Evolutionary conservation across 2,329 filamentous ascomycete species (phyloP).

Genomic region (Conoideocrella luteorostrata): DNA sequence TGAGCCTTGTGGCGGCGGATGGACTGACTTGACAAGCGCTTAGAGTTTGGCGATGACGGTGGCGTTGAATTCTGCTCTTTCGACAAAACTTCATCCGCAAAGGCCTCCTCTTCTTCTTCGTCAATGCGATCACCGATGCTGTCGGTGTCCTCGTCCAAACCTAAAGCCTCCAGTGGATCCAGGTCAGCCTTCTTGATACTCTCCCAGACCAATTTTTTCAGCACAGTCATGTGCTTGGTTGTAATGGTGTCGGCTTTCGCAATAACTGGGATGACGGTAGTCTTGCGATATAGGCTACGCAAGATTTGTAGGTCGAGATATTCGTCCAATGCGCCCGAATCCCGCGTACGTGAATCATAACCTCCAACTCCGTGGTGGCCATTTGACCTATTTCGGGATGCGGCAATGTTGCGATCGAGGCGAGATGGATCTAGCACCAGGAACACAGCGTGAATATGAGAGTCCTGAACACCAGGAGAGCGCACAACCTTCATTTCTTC

Average conservation of each 20-base stretch:
- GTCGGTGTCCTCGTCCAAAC: constrained; percentile 68
- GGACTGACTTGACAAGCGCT: constrained; percentile 41
- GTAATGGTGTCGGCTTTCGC: constrained; percentile 96
- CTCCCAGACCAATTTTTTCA: constrained; percentile 87
- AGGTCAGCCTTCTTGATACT: constrained; percentile 79
- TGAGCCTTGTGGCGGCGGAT: constrained; percentile 39
- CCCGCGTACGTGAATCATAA: constrained; percentile 28
- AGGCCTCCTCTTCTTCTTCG: constrained; percentile 39
- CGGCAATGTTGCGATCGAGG: constrained; percentile 74
- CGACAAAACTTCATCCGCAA: constrained; percentile 17
- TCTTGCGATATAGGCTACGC: constrained; percentile 83
- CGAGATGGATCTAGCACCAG: constrained; percentile 81
- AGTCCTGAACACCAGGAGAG: constrained; percentile 87
- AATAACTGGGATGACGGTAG: constrained; percentile 90
- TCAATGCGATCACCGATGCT: constrained; percentile 51
- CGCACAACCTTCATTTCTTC: constrained; percentile 98
- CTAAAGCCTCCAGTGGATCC: constrained; percentile 81
- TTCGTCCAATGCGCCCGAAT: constrained; percentile 70
- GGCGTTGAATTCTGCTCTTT: constrained; percentile 22
- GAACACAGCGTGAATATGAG: constrained; percentile 95
- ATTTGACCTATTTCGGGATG: constrained; percentile 50
- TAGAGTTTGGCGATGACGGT: constrained; percentile 31
- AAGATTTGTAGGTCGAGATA: constrained; percentile 87
- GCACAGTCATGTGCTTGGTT: constrained; percentile 83
- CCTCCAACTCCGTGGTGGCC: constrained; percentile 44